These are phyloP conservation scores for Arxiozyma bovina DNA, from an alignment of 1,139 yeast species.

Conservation along the genomic window DNA sequence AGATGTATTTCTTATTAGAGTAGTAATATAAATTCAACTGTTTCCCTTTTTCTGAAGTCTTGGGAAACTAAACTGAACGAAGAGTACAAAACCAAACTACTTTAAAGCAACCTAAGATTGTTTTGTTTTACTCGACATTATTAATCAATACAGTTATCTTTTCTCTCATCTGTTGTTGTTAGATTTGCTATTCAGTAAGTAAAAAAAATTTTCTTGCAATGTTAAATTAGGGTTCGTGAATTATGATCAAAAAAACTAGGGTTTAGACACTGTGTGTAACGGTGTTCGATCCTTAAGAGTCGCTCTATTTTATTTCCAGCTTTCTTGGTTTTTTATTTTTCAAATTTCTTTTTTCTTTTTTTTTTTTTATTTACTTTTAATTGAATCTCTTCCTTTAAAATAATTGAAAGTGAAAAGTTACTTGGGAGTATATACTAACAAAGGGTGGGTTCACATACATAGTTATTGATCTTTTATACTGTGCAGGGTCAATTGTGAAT, in stretches of 20 bases:
- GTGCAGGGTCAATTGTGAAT: background rate
- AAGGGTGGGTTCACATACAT: background rate
- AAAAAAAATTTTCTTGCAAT: too few species aligned
- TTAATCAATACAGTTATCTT: background rate
- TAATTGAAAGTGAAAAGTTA: background rate
- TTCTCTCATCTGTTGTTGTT: background rate
- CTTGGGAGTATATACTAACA: background rate
- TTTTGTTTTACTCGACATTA: background rate
- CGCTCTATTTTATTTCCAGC: background rate
- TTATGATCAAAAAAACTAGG: background rate
- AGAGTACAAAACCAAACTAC: too few species aligned
- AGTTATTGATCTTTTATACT: too few species aligned
- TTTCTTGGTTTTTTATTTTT: background rate
- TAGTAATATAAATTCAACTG: background rate
- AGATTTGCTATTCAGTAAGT: background rate
- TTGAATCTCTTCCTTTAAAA: too few species aligned
- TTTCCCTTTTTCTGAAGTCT: background rate
- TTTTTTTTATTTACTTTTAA: too few species aligned
- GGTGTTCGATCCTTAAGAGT: background rate
- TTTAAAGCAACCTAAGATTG: too few species aligned
- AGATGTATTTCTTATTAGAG: background rate
- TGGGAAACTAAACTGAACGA: too few species aligned
- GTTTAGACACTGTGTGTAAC: background rate
- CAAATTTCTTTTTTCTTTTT: too few species aligned
- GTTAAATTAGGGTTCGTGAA: background rate